Evolutionary conservation across 1,284 basidiomycete genomes (phyloP), one percentile per base, ranked within the genome.

Genomic region (Malassezia cuniculi): DNA sequence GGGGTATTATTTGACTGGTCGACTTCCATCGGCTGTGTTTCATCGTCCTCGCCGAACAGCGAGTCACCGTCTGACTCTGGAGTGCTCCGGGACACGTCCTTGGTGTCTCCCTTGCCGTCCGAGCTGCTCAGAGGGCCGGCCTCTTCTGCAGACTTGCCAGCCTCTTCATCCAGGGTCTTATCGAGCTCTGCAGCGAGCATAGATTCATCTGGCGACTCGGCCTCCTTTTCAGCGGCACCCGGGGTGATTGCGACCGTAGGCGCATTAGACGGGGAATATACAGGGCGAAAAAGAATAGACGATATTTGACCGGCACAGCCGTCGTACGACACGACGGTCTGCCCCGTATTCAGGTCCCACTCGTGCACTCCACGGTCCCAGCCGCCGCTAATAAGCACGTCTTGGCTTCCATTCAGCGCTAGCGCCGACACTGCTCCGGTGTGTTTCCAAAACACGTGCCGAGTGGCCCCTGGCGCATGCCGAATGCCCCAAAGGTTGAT

Each of bases 271-370:
- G n/a, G n/a, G n/a, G n/a, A n/a, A 14, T 30, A 15, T 33, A 52
- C 9, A 6, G 90, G 87, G 37, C 84, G 76, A 20, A 93, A 75
- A 14, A 80, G 77, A 28, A 95, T 70, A 10, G 79, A 77, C 3
- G 85, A 80, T 9, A 97, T 76, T 64, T 95, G 89, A 2, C 85
- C 79, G 18, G 81, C 80, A 60, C 93, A 85, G 0, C 81, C 77
- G 0, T 76, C 78, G 59, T 84, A 95, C 27, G 75, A 77, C 30
- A 87, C 77, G 5, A 81, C 75, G 22, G 74, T 72, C 52, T 84
- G 76, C 1, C 93, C 93, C 0, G 82, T 90, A 60, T 97, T 84
- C 33, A 97, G 74, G 69, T 97, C 90, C 90, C 93, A 97, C 77
- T 93, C 83, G 85, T 94, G 62, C 26, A 87, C 80, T 47, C 82